Evolutionary conservation across 805 yeast genomes (phyloP).

Genomic region (Priceomyces melissophilus): DNA sequence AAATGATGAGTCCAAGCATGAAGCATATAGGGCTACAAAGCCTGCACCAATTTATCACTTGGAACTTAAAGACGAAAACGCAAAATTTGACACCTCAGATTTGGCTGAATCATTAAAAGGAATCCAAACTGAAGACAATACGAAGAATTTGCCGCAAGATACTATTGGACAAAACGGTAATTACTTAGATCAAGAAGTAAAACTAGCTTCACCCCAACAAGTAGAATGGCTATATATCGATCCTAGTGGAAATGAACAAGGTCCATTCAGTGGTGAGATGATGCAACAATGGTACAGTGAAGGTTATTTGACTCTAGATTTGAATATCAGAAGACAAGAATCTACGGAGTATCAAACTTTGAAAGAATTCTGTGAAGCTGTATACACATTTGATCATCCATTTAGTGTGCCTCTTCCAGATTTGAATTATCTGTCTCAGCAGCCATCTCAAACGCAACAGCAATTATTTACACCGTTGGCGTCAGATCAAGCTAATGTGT

Average conservation of each 20-base stretch:
- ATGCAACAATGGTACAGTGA: conserved; percentile 78
- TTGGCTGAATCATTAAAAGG: conserved; percentile 1
- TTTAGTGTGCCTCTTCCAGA: conserved; percentile 57
- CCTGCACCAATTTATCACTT: conserved; percentile 38
- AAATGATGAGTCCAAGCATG: conserved; percentile 13
- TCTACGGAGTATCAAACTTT: conserved; percentile 51
- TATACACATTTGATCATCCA: conserved; percentile 54
- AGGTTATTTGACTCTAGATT: conserved; percentile 53
- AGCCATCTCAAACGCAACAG: not conserved
- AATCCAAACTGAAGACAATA: not conserved
- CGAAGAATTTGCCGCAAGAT: not conserved
- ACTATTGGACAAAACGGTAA: too few relatives aligned
- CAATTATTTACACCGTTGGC: conserved; percentile 1
- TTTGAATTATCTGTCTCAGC: conserved; percentile 4
- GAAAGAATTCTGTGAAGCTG: conserved; percentile 46
- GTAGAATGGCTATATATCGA: conserved; percentile 74
- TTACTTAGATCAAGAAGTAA: too few relatives aligned
- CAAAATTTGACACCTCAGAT: not conserved
- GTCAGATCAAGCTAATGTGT: conserved; percentile 6
- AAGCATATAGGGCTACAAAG: conserved; percentile 26
- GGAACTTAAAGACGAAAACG: conserved; percentile 19
- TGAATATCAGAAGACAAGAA: conserved; percentile 57
- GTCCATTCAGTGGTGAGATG: conserved; percentile 69
- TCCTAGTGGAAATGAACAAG: conserved; percentile 67
- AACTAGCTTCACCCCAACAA: conserved; percentile 21